These are phyloP conservation scores for Omphalea diandra DNA, from an alignment of 441 rosid species.

Conservation along the genomic window DNA sequence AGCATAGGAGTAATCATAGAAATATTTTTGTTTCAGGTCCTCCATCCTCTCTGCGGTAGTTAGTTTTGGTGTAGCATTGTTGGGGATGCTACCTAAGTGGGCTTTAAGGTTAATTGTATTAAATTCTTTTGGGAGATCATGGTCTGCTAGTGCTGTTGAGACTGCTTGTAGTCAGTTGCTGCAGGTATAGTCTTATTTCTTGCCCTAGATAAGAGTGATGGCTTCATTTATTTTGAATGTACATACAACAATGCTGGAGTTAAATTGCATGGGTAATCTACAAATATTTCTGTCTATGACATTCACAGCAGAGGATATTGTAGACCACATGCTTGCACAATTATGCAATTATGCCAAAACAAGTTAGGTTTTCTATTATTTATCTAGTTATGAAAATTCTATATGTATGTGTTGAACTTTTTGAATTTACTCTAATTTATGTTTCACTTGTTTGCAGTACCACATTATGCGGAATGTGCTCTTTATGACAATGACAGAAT, in stretches of 20 bases:
- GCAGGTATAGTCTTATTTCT: conserved; percentile 43
- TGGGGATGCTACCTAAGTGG: conserved; percentile 55
- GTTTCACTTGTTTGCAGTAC: conserved; percentile 46
- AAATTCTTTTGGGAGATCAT: conserved; percentile 49
- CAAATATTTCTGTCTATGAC: not conserved
- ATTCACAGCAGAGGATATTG: conserved; percentile 9
- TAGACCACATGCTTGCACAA: not conserved
- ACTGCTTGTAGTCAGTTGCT: conserved; percentile 64
- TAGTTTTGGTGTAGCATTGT: conserved; percentile 44
- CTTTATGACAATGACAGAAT: conserved; percentile 74
- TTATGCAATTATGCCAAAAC: not conserved
- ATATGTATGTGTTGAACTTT: not conserved
- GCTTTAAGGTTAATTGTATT: conserved; percentile 42
- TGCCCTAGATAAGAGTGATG: not conserved
- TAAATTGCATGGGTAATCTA: not conserved
- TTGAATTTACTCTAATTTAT: not conserved
- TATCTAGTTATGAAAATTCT: not conserved
- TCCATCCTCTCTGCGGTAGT: conserved; percentile 41
- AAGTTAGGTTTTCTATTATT: not conserved
- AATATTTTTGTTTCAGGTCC: conserved; percentile 56
- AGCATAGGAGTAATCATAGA: conserved; percentile 12
- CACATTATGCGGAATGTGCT: conserved; percentile 64
- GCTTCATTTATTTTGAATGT: conserved; percentile 9
- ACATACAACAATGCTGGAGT: not conserved
- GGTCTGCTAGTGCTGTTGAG: conserved; percentile 64